These are phyloP conservation scores for Pseudozyma tsukubaensis DNA, from an alignment of 1,284 basidiomycete species.

Conservation along the genomic window DNA sequence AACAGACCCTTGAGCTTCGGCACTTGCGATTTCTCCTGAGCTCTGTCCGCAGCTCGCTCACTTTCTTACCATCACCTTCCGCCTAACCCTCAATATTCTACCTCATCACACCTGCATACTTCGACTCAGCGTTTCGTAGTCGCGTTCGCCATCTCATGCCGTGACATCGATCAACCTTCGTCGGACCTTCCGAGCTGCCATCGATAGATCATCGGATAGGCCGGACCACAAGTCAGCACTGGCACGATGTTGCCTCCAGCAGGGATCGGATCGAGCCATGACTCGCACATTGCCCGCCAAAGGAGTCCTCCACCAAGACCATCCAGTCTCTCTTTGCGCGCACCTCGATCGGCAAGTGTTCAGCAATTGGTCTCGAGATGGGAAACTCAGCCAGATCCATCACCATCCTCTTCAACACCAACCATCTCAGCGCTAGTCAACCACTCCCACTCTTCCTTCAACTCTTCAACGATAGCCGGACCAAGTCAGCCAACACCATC, in stretches of 20 bases:
- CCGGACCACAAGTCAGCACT: no score
- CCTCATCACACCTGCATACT: conserved; percentile 1
- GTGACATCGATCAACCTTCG: conserved; percentile 13
- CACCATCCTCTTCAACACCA: not conserved
- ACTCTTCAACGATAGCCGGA: not conserved
- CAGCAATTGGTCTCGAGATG: conserved; percentile 43
- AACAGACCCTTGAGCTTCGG: no score
- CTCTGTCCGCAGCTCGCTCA: no score
- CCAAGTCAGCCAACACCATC: not conserved
- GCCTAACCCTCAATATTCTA: not conserved
- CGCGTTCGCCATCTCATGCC: conserved; percentile 8
- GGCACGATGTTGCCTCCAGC: conserved; percentile 22
- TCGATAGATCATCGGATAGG: conserved; percentile 5
- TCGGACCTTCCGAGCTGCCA: conserved; percentile 9
- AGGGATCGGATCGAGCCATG: not conserved
- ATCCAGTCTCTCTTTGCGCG: conserved; percentile 27
- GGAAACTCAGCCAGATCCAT: conserved; percentile 21
- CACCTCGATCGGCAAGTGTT: conserved; percentile 33
- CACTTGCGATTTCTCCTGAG: no score
- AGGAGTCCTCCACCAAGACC: conserved; percentile 18
- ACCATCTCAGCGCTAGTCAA: conserved; percentile 2
- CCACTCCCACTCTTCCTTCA: not conserved
- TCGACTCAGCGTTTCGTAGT: not conserved
- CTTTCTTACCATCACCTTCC: not conserved
- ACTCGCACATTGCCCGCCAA: not conserved